Evolutionary conservation across 305 asterid species (phyloP), one percentile per base, ranked within the genome.

Genomic region (Withania somnifera): DNA sequence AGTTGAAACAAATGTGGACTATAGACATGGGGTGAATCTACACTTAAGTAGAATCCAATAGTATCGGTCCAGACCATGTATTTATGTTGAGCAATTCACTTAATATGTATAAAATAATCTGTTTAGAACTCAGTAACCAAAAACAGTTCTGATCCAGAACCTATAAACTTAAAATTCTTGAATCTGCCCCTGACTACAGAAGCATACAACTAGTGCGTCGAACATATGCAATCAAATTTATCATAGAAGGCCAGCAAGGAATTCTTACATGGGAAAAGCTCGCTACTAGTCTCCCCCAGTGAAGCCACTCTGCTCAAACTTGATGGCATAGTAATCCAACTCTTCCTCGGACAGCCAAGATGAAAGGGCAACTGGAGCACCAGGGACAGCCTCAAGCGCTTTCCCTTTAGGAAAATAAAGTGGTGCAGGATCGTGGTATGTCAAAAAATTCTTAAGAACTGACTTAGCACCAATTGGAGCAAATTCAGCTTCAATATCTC

Each of bases 261-360:
- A 67, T 13, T 24, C 69, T 50, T 84, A 90, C 96, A 87, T 3
- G 82, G 78, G 82, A 1, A 88, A 60, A 4, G 92, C 93, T 6
- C 96, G 94, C 78, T 91, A 91, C 79, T 88, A 93, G 82, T 90
- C 53, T 71, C 84, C 92, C 68, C 97, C 97, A 6, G 96, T 89
- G 88, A 91, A 91, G 32, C 94, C 94, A 28, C 85, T 88, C 77
- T 81, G 78, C 47, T 89, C 89, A 85, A 85, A 91, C 77, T 82
- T 88, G 76, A 17, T 69, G 17, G 80, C 82, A 19, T 87, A 91
- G 54, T 93, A 91, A 78, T 88, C 87, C 1, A 93, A 86, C 15
- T 93, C 97, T 15, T 93, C 90, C 69, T 89, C 91, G 2, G 94
- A 63, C 32, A 93, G 73, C 97, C 97, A 93, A 10, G 89, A 64